Conservation (phyloP, 495 filamentous ascomycete species). For the Cercophora newfieldiana region DNA sequence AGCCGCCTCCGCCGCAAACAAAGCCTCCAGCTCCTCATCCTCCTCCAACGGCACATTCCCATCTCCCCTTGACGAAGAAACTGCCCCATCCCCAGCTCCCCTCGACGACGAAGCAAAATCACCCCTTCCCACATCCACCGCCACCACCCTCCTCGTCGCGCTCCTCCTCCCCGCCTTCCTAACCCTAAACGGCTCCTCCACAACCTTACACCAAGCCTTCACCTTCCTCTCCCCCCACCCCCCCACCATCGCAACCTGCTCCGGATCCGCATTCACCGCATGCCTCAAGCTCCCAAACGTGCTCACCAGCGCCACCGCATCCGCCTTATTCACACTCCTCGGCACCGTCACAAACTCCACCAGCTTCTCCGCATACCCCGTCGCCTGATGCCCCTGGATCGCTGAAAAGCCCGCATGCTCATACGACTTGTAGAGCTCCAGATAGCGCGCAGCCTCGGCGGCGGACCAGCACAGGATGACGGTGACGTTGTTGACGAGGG, state of each 20-base stretch:
- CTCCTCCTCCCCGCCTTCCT: conserved; percentile 63
- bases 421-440: conserved; percentile 90
- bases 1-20: conserved; percentile 50
- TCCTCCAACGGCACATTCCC: conserved; percentile 22
- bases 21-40: conserved; percentile 51
- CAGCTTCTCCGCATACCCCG: conserved; percentile 79
- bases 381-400: conserved; percentile 80
- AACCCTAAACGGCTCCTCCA: conserved; percentile 80
- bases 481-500: conserved; percentile 84
- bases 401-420: conserved; percentile 79
- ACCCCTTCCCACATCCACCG: background rate
- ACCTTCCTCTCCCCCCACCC: conserved; percentile 98
- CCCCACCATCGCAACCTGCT: conserved; percentile 75
- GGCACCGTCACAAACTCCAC: conserved; percentile 94
- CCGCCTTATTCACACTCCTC: conserved; percentile 88
- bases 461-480: conserved; percentile 92
- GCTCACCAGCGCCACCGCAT: conserved; percentile 81
- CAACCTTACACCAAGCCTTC: conserved; percentile 73
- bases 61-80: background rate
- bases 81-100: background rate
- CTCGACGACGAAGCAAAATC: too few relatives aligned
- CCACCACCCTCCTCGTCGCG: conserved; percentile 11
- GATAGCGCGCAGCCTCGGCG: conserved; percentile 86
- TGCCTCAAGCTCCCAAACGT: conserved; percentile 84
- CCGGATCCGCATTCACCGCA: conserved; percentile 82